phyloP scores from a whole-genome alignment of 2,329 filamentous ascomycete species.

The Trichophyton schoenleinii region DNA sequence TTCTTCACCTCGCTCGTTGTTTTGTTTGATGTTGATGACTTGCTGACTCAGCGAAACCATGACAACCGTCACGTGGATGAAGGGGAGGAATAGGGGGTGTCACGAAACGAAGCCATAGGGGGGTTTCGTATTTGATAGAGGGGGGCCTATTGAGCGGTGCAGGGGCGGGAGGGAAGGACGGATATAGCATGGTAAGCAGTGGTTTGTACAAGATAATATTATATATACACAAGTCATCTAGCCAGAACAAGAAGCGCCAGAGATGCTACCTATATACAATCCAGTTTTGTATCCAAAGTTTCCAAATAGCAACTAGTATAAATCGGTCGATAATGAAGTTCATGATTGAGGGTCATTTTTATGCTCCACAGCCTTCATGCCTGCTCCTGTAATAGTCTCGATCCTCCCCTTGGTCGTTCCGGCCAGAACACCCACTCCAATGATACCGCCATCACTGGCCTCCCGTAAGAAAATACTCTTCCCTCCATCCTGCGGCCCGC shows the following conservation, averaged over 20 bases:
- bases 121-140: background rate
- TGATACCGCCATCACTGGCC: slow-evolving; percentile 40
- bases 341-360: background rate
- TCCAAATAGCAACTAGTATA: no score
- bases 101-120: background rate
- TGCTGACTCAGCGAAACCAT: slow-evolving; percentile 1
- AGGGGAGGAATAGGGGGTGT: no score
- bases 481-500: slow-evolving; percentile 29
- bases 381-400: background rate
- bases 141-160: no score
- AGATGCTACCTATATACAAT: no score
- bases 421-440: slow-evolving; percentile 41
- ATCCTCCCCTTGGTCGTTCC: slow-evolving; percentile 26
- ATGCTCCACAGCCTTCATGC: background rate
- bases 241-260: no score
- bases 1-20: background rate
- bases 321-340: background rate
- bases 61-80: background rate
- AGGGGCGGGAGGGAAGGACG: no score
- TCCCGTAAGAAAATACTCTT: slow-evolving; percentile 39
- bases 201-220: no score
- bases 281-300: no score
- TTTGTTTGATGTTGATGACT: slow-evolving; percentile 1
- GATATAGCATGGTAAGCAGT: no score
- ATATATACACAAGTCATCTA: no score